Conservation (phyloP, 805 yeast genomes). For the Candida peoriensis region DNA sequence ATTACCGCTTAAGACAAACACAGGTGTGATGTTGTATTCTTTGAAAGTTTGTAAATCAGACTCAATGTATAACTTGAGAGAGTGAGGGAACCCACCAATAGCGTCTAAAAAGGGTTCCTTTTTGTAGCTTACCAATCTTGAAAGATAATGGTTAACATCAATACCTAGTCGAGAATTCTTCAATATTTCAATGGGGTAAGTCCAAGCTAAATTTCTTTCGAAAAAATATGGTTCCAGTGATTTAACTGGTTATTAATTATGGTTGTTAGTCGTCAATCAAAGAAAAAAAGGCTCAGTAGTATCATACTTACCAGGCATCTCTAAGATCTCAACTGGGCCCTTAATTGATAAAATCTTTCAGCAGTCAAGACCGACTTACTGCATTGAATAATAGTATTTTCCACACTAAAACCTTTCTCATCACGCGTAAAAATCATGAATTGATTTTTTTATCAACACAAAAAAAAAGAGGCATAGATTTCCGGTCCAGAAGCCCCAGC, state of each 20-base stretch:
- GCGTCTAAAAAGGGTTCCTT: slow-evolving; percentile 71
- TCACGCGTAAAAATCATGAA: too few species aligned
- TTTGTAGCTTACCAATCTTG: slow-evolving; percentile 53
- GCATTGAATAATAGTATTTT: too few species aligned
- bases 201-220: slow-evolving; percentile 59
- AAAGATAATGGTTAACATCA: slow-evolving; percentile 75
- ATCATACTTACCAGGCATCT: slow-evolving; percentile 1
- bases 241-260: slow-evolving; percentile 33
- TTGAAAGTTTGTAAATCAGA: slow-evolving; percentile 58
- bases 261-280: not conserved
- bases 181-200: slow-evolving; percentile 59
- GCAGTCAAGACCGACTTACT: too few species aligned
- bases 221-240: slow-evolving; percentile 64
- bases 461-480: too few species aligned
- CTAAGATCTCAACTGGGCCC: not conserved
- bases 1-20: slow-evolving; percentile 75
- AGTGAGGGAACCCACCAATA: slow-evolving; percentile 73
- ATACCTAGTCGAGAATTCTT: slow-evolving; percentile 71
- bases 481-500: too few species aligned
- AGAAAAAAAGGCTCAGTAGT: not conserved
- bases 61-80: slow-evolving; percentile 51
- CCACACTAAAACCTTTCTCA: too few species aligned
- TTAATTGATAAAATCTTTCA: too few species aligned
- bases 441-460: too few species aligned
- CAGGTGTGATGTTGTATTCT: slow-evolving; percentile 63